Percentiles rank a stretch among this genome's conserved stretches.
Conservation (phyloP, 768 basidiomycete species). For the Rhizopogon vesiculosus region DNA sequence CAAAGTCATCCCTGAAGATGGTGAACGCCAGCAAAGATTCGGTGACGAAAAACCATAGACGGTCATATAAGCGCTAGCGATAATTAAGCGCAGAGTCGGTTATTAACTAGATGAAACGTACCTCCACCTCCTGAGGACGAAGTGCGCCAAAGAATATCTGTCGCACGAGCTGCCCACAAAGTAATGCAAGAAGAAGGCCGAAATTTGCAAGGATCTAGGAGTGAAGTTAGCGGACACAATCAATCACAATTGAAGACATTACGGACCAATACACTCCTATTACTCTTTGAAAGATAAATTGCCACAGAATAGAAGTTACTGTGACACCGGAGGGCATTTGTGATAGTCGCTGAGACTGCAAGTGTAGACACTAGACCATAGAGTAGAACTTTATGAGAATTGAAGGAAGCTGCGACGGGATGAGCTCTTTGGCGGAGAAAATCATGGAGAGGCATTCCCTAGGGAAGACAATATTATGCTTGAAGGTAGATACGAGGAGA, state of each 20-base stretch:
- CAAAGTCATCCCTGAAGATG: slow-evolving; percentile 95
- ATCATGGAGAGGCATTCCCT: slow-evolving; percentile 45
- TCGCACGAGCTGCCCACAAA: slow-evolving; percentile 75
- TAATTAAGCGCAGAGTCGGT: neutral
- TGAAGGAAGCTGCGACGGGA: slow-evolving; percentile 43
- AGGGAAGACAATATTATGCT: neutral
- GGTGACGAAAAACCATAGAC: slow-evolving; percentile 96
- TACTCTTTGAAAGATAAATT: slow-evolving; percentile 90
- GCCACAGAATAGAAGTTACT: slow-evolving; percentile 94
- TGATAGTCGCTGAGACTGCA: slow-evolving; percentile 68
- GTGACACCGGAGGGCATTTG: slow-evolving; percentile 75
- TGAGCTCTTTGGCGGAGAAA: slow-evolving; percentile 48
- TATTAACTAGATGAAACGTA: slow-evolving; percentile 26
- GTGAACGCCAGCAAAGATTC: slow-evolving; percentile 95
- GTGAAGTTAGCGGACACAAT: neutral
- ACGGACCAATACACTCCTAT: slow-evolving; percentile 84
- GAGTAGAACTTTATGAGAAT: slow-evolving; percentile 59
- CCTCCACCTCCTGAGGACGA: slow-evolving; percentile 88
- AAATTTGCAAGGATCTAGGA: slow-evolving; percentile 88
- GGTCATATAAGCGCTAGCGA: slow-evolving; percentile 87
- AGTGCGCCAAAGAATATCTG: slow-evolving; percentile 89
- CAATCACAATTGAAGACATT: neutral
- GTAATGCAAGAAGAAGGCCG: slow-evolving; percentile 68
- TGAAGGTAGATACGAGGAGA: neutral
- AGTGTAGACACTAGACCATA: slow-evolving; percentile 66